These are phyloP conservation scores for Pelargonium cotyledonis DNA, from an alignment of 441 rosid genomes.

Conservation along the genomic window DNA sequence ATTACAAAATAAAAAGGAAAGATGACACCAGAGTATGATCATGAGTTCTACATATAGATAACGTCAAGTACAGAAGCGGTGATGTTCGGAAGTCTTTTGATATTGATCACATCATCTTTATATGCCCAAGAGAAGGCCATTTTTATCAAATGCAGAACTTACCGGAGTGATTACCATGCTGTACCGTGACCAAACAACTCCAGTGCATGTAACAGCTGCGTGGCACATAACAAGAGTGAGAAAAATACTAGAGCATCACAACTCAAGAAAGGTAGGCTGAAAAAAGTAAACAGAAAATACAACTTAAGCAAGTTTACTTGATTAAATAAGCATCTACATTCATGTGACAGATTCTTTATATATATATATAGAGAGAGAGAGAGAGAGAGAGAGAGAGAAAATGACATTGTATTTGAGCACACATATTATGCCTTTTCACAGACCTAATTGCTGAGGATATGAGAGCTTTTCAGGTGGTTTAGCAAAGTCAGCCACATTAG, in stretches of 20 bases:
- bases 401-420: not conserved
- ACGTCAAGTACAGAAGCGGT: too few relatives aligned
- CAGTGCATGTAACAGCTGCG: constrained; percentile 81
- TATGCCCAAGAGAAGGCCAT: not conserved
- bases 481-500: constrained; percentile 75
- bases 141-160: constrained; percentile 27
- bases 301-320: not conserved
- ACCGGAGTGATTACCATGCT: constrained; percentile 90
- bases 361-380: not conserved
- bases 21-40: too few relatives aligned
- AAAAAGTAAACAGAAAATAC: not conserved
- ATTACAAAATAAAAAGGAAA: not conserved
- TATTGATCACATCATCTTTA: constrained; percentile 2
- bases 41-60: not conserved
- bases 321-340: not conserved
- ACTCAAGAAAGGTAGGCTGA: not conserved
- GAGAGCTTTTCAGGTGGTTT: constrained; percentile 85
- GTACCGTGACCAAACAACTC: constrained; percentile 90
- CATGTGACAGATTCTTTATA: not conserved
- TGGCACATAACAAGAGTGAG: constrained; percentile 18
- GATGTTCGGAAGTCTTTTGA: not conserved
- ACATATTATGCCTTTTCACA: not conserved
- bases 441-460: constrained; percentile 86
- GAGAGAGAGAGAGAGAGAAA: not conserved
- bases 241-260: constrained; percentile 15